Evolutionary conservation across 1,284 basidiomycete species (phyloP), one percentile per base, ranked within the genome.

Genomic region (Amylostereum chailletii): DNA sequence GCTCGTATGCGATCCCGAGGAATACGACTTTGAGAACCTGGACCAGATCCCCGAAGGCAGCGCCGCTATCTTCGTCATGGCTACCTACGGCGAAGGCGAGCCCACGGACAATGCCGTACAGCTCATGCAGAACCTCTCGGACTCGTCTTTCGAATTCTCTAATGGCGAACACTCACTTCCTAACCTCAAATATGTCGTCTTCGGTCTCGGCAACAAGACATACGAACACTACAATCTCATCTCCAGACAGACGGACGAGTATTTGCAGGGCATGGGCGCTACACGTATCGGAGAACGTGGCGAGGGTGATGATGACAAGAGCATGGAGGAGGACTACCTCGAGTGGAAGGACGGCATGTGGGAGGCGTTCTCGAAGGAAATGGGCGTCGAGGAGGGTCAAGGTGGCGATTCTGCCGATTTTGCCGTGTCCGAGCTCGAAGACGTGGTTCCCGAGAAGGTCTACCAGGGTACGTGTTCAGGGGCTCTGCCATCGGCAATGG

Each of bases 321-420:
- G 90, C 63, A 95, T 99, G 91, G 95, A 99, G 68, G 96, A 99
- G 71, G 95, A 99, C 70, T 99, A 98, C 66, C 79, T 99, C n/a
- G 93, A 91, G 56, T 99, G 95, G 95, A 99, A 99, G 69, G 95
- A 99, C 65, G 79, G 76, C 60, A 94, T 97, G 93, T 97, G 94
- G 85, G 85, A 88, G 42, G 81, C 83, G 4, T 91, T 99, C 53
- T 79, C 92, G 31, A 67, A 77, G 55, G 77, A 79, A 45, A 79
- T 97, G 76, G 77, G 78, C 54, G 90, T 97, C 50, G 94, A 98
- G 67, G 95, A 98, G 68, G 95, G 96, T 51, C 91, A 92, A 58
- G 92, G 92, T 50, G 93, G 91, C 52, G 95, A 98, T 61, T 79
- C 88, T n/a, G 81, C 94, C 45, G 95, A 99, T 75, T 99, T 98